Conservation (phyloP, 768 basidiomycete genomes). For the Russula compacta region DNA sequence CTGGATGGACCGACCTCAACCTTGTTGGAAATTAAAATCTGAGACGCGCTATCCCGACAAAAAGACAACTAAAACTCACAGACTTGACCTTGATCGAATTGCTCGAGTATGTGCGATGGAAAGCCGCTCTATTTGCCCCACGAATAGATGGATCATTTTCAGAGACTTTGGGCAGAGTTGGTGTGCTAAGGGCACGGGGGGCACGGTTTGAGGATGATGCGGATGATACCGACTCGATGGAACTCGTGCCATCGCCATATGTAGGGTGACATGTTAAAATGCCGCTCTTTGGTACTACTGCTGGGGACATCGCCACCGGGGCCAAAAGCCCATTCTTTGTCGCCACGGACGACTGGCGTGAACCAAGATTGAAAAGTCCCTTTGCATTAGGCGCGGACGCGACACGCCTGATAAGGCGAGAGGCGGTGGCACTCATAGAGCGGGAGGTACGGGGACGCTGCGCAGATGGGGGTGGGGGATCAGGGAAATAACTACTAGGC, state of each 20-base stretch:
- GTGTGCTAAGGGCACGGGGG: constrained; percentile 26
- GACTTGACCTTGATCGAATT: constrained; percentile 93
- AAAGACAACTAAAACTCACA: constrained; percentile 38
- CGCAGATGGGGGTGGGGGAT: constrained; percentile 27
- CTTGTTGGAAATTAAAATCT: constrained; percentile 30
- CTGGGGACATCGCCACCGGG: constrained; percentile 52
- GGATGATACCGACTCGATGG: constrained; percentile 71
- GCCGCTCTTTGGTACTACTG: constrained; percentile 41
- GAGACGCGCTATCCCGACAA: neutral
- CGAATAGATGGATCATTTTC: constrained; percentile 33
- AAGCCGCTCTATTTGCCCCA: constrained; percentile 58
- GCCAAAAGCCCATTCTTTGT: constrained; percentile 75
- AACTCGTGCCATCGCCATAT: constrained; percentile 45
- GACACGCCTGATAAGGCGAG: constrained; percentile 89
- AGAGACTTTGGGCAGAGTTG: constrained; percentile 32
- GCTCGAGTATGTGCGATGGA: constrained; percentile 92
- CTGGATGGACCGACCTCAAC: constrained; percentile 92
- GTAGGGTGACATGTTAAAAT: constrained; percentile 34
- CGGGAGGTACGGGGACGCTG: constrained; percentile 49
- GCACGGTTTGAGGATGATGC: constrained; percentile 55
- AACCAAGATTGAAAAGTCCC: constrained; percentile 63
- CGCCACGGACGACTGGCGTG: constrained; percentile 41
- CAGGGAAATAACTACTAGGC: constrained; percentile 41
- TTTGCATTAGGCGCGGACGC: constrained; percentile 97
- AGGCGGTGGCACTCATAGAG: constrained; percentile 62